Base-by-base conservation (phyloP, 352 stramenopile species). In the Pythium vanterpoolii region DNA sequence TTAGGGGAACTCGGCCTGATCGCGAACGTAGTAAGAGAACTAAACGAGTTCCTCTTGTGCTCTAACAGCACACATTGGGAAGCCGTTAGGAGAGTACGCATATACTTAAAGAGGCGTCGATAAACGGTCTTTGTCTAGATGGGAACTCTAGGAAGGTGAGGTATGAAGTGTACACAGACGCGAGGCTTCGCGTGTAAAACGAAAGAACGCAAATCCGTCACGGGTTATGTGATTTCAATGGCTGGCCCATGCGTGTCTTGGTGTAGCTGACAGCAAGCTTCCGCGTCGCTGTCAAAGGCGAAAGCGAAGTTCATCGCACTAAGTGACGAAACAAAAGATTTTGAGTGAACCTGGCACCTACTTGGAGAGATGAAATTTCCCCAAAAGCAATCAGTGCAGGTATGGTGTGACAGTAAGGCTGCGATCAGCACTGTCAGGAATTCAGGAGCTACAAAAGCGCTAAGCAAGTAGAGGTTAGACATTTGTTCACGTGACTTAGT, bases 41-140 rank as follows among this genome's bases (percentile, higher is more conserved):
- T 72, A 3, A 72, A 63, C 19, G 62, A 49, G 19, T 74, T 69
- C 56, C 33, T 68, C n/a, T 68, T 55, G 1, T 74, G 58, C 39
- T 74, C 66, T 54, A 74, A 74, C n/a, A 26, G 19, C n/a, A 71
- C 62, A 1, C 62, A 71, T 38, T 74, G 62, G 53, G 14, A 60
- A 38, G 57, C 62, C 14, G 53, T 62, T 14, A 52, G 44, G 40
- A 16, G 61, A 60, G 52, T 68, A 65, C 66, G 60, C 9, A 62
- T 58, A 57, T 57, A 57, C 34, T 48, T 48, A 57, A 57, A 57
- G 50, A 24, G 14, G 48, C 36, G 26, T 57, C 50, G 50, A 48
- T 38, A 38, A 48, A 57, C 24, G 36, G 38, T 33, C 50, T 57
- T 26, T 10, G n/a, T 8, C 21, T 26, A 6, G 50, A 57, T 39